phyloP scores from a whole-genome alignment of 164 flowering plant genomes.

The Liquidambar formosana region DNA sequence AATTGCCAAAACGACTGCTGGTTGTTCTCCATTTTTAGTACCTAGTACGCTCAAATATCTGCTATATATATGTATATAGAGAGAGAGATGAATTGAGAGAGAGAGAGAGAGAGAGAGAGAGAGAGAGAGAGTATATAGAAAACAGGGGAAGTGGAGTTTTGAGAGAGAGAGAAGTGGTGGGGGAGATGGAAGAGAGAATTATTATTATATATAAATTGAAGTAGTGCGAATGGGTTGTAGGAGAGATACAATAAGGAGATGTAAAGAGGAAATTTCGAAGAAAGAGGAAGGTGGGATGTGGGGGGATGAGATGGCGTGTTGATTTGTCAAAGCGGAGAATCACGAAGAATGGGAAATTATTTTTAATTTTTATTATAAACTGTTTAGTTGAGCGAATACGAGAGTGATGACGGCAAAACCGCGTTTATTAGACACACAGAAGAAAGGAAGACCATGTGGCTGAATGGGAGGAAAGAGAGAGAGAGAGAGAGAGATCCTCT shows the following conservation, averaged over 20 bases:
- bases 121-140: no score
- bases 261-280: conserved; percentile 36
- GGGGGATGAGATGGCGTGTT: conserved; percentile 38
- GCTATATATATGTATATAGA: no score
- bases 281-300: conserved; percentile 17
- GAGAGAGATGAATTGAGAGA: no score
- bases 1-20: conserved; percentile 81
- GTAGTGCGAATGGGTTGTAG: no score
- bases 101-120: no score
- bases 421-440: conserved; percentile 19
- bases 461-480: neutral
- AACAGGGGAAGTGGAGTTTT: neutral
- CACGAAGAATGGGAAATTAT: conserved; percentile 8
- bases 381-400: conserved; percentile 6
- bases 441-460: no score
- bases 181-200: neutral
- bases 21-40: conserved; percentile 67
- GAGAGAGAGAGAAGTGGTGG: neutral
- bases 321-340: conserved; percentile 39
- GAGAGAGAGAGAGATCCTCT: neutral
- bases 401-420: conserved; percentile 12
- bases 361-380: neutral
- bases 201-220: neutral
- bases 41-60: no score
- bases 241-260: neutral